Evolutionary conservation across 768 basidiomycete genomes (phyloP), one percentile per base, ranked within the genome.

Genomic region (Lanmaoa pseudosensibilis): DNA sequence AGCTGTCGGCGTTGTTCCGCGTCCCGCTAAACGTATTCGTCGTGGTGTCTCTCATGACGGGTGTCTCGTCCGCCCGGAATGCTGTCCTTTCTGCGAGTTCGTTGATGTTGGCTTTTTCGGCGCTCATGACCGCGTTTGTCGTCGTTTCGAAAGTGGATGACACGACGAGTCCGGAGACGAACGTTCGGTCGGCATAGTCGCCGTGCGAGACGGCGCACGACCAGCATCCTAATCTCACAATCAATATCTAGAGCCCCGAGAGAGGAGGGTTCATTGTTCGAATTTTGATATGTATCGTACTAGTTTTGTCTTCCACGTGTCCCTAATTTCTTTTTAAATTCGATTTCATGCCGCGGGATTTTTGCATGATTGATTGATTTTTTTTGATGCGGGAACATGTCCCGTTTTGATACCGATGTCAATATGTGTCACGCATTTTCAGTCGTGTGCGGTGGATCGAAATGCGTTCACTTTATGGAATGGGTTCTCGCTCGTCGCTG

Each of bases 1-100:
- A 88, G 87, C 71, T 88, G 7, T 85, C 86, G 1, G 80, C 87
- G 2, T 73, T 90, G 7, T 88, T 89, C 74, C 82, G 88, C 9
- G 86, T 90, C 5, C 88, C 88, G 2, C 77, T 90, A 46, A 90
- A 90, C 68, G 60, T 86, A 6, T 89, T 90, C 58, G 88, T 90
- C 33, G 84, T 87, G 39, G 77, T 83, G 16, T 83, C 87, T 1
- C 77, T 89, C 30, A 69, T 89, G 62, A 87, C 83, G 2, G 88
- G 87, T 3, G 84, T 87, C 21, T 86, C 84, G 0, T 81, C 81
- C 12, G 86, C 87, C 16, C 80, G 87, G 9, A 73, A 78, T 37
- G 74, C 77, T 1, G 88, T 89, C 8, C 79, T 89, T 21, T 77
- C 78, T 2, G 85, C 80, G 2, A 78, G 85, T 58, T 75, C 85